A percentile compares a stretch with the other conserved stretches of the same genome.
Evolutionary conservation across 2,329 filamentous ascomycete species (phyloP).

Genomic region (Cryphonectria radicalis): DNA sequence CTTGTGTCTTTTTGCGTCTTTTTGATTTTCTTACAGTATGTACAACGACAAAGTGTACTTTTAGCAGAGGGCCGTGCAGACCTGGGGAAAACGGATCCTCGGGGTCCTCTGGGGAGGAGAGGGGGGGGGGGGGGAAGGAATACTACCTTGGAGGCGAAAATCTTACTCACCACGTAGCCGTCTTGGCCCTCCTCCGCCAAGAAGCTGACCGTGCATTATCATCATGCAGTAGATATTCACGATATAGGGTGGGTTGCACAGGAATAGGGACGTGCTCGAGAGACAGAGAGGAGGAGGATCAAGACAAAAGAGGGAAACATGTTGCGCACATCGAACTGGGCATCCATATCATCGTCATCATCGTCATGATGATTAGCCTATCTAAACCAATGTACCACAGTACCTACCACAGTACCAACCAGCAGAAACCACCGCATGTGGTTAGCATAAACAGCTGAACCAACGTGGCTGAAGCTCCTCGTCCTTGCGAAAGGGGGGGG

Average conservation of each 20-base stretch:
- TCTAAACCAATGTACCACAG: not conserved
- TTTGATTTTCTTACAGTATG: no score
- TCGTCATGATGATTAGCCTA: not conserved
- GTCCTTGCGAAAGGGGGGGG: not conserved
- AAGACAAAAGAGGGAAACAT: not conserved
- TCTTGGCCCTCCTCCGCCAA: not conserved
- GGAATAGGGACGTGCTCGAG: not conserved
- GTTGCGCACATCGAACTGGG: not conserved
- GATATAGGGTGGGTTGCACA: not conserved
- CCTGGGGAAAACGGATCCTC: constrained; percentile 8
- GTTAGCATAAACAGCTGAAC: constrained; percentile 9
- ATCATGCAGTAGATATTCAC: not conserved
- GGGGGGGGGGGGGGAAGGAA: not conserved
- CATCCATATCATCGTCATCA: not conserved
- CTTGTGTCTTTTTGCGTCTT: not conserved
- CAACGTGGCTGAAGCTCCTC: constrained; percentile 8
- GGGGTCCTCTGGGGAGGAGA: not conserved
- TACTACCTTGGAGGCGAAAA: not conserved
- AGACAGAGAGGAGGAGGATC: not conserved
- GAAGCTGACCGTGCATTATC: constrained; percentile 1
- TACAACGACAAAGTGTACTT: not conserved
- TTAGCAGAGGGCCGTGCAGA: not conserved
- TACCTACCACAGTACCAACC: not conserved
- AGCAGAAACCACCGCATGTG: not conserved
- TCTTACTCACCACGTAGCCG: not conserved